Percentiles rank a stretch among this genome's conserved stretches.
Evolutionary conservation across 352 stramenopile genomes (phyloP).

Genomic region (Thraustotheca clavata): DNA sequence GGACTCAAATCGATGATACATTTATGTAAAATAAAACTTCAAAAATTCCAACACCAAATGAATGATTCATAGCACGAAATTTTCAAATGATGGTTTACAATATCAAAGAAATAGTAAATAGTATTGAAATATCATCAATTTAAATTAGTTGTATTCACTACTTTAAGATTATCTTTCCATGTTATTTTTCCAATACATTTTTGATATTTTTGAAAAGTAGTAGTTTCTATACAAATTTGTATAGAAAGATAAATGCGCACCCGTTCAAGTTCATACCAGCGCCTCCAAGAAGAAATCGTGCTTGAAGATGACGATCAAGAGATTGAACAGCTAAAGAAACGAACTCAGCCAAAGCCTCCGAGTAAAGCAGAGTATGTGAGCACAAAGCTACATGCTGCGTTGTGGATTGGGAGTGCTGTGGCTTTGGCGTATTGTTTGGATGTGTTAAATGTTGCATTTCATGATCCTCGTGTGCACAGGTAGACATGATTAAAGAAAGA

Average conservation of each 20-base stretch:
- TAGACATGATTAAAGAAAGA: conserved; percentile 19
- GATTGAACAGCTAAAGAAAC: conserved; percentile 22
- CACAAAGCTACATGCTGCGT: conserved; percentile 59
- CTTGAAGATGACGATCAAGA: conserved; percentile 33
- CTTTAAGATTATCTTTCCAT: too few species aligned
- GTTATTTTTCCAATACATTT: too few species aligned
- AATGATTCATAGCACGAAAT: too few species aligned
- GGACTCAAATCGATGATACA: too few species aligned
- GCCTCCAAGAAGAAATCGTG: conserved; percentile 32
- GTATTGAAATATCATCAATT: too few species aligned
- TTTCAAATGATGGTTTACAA: too few species aligned
- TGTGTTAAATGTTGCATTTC: conserved; percentile 62
- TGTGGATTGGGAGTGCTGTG: conserved; percentile 55
- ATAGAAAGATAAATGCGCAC: conserved; percentile 3
- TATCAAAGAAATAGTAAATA: too few species aligned
- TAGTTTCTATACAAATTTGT: too few species aligned
- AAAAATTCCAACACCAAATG: too few species aligned
- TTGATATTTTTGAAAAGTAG: too few species aligned
- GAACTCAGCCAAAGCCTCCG: conserved; percentile 27
- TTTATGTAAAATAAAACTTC: too few species aligned
- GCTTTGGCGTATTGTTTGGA: conserved; percentile 53
- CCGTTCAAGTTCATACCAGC: conserved; percentile 32
- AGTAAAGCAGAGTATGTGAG: conserved; percentile 48
- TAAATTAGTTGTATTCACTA: too few species aligned
- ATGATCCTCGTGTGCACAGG: conserved; percentile 43